phyloP scores from a whole-genome alignment of 208 protist species.

The Acanthamoeba lenticulata region DNA sequence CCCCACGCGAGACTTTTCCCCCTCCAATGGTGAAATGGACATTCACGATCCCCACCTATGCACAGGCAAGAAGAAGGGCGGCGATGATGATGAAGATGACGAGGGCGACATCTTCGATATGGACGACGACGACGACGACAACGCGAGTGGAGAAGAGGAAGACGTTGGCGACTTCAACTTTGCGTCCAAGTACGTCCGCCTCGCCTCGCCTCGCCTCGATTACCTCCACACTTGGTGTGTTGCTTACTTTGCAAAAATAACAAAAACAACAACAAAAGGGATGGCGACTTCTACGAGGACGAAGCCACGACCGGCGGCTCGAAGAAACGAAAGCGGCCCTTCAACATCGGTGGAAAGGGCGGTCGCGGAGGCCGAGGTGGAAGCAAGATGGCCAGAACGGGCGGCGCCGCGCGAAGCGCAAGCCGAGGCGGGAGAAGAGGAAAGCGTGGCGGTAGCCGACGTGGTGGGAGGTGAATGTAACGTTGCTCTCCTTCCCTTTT shows the following conservation, averaged over 20 bases:
- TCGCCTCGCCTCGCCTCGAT: too few relatives aligned
- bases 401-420: background rate
- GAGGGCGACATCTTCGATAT: constrained; percentile 13
- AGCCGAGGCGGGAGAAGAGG: background rate
- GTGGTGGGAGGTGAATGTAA: background rate
- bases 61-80: constrained; percentile 35
- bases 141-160: constrained; percentile 41
- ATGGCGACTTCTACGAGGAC: constrained; percentile 45
- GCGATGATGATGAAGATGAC: background rate
- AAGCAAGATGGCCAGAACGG: background rate
- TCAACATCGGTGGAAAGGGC: background rate
- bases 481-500: too few relatives aligned
- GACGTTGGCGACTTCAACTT: constrained; percentile 59
- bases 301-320: background rate
- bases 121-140: background rate
- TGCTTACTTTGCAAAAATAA: too few relatives aligned
- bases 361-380: background rate
- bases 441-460: background rate
- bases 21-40: too few relatives aligned
- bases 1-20: too few relatives aligned
- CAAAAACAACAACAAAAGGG: background rate
- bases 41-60: background rate
- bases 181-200: constrained; percentile 28
- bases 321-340: constrained; percentile 32
- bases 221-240: background rate